phyloP scores from a whole-genome alignment of 352 stramenopile species.

The Phytophthora multivora region DNA sequence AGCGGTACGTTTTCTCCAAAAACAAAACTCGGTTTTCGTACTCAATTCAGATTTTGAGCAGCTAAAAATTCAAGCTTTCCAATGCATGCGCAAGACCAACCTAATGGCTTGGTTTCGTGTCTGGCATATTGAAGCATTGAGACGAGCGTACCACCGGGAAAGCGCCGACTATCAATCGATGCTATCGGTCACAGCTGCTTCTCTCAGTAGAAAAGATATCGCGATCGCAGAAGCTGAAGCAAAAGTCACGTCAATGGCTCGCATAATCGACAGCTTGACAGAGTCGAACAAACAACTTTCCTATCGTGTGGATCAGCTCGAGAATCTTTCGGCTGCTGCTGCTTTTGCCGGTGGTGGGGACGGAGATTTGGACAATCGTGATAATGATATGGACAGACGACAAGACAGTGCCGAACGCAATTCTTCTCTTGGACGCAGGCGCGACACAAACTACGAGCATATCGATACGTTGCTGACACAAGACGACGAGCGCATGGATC shows the following conservation, averaged over 20 bases:
- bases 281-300: slow-evolving; percentile 76
- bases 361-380: slow-evolving; percentile 4
- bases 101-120: slow-evolving; percentile 68
- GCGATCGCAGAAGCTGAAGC: slow-evolving; percentile 63
- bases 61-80: slow-evolving; percentile 73
- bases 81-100: slow-evolving; percentile 52
- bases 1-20: slow-evolving; percentile 27
- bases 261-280: slow-evolving; percentile 81
- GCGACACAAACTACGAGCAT: slow-evolving; percentile 51
- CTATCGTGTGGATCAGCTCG: slow-evolving; percentile 65
- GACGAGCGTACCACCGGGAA: slow-evolving; percentile 74
- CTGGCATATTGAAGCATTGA: slow-evolving; percentile 74
- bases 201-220: slow-evolving; percentile 79
- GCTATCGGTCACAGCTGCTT: slow-evolving; percentile 75
- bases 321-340: slow-evolving; percentile 47
- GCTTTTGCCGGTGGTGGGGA: slow-evolving; percentile 14
- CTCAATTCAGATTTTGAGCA: slow-evolving; percentile 10
- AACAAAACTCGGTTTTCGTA: background rate
- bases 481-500: slow-evolving; percentile 67
- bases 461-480: slow-evolving; percentile 57
- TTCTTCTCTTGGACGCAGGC: slow-evolving; percentile 13
- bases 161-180: slow-evolving; percentile 84
- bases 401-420: background rate
- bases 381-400: slow-evolving; percentile 7
- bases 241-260: slow-evolving; percentile 73